Base-by-base conservation (phyloP, 805 yeast species). In the Metschnikowia chrysomelidarum region DNA sequence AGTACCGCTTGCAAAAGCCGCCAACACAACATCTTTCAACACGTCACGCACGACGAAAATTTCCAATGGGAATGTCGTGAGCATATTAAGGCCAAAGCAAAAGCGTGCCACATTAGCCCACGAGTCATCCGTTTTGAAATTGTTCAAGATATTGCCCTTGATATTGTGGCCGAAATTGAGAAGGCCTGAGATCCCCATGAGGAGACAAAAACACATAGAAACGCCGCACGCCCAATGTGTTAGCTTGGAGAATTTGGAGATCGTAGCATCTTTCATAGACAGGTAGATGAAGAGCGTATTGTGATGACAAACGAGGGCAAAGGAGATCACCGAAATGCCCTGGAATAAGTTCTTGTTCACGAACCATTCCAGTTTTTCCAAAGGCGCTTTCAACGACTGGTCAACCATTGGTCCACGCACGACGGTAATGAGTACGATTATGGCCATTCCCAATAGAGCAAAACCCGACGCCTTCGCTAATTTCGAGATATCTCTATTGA, bases 261-360 rank as follows among this genome's bases (percentile, higher is more conserved):
- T 54, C 3, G 95, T 79, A 5, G 95, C 91, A 14, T 75, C 75
- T 45, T 73, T 75, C 53, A 91, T 71, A 0, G 96, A 87, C 54
- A 86, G 87, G 64, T 81, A 89, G 27, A 89, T 91, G 52, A 89
- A 83, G 19, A 91, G 77, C 0, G 97, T 87, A 56, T 89, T 89
- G 58, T 89, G 98, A 54, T 89, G 98, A 54, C 98, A 89, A 3
- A 89, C 97, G 46, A 91, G 72, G 2, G 98, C 98, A 64, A 89
- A 89, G 1, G 96, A 87, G 20, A 89, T 87, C 32, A 89, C 95
- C n/a, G 93, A 82, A 18, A 89, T 78, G 2, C 96, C 96, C 59
- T 89, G 95, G 55, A 89, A 87, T 3, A 89, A 63, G 26, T 79
- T 78, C 9, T 70, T 58, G 44, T 81, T 81, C 32, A 87, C 53